Conservation (phyloP, 306 rosid genomes). For the Acacia acuminata region DNA sequence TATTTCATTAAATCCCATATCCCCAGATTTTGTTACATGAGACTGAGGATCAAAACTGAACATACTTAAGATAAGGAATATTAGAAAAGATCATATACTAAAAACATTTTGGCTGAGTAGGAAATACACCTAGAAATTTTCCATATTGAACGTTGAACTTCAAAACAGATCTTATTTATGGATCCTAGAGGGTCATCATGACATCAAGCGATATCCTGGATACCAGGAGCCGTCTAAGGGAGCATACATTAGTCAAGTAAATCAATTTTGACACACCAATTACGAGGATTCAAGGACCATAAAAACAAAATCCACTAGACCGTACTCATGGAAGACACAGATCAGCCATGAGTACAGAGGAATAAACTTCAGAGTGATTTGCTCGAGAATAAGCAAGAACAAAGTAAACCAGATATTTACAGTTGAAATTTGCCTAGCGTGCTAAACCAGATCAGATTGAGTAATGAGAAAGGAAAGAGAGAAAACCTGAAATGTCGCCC, state of each 20-base stretch:
- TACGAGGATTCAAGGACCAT: neutral
- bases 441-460: constrained; percentile 35
- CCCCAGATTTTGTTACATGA: neutral
- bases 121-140: constrained; percentile 19
- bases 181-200: constrained; percentile 6
- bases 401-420: neutral
- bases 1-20: constrained; percentile 19
- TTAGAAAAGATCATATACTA: neutral
- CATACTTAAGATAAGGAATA: neutral
- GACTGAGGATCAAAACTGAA: neutral
- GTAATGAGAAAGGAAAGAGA: neutral
- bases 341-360: constrained; percentile 11
- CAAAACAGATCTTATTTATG: constrained; percentile 38
- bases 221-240: constrained; percentile 18
- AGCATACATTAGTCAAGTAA: constrained; percentile 30
- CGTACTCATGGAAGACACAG: constrained; percentile 16
- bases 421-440: neutral
- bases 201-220: constrained; percentile 11
- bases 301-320: constrained; percentile 16
- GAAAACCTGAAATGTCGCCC: constrained; percentile 78
- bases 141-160: constrained; percentile 34
- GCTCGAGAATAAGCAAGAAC: neutral
- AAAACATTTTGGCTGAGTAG: constrained; percentile 16
- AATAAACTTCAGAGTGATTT: neutral
- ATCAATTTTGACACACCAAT: constrained; percentile 20